Evolutionary conservation across 164 flowering plant genomes (phyloP), one percentile per base, ranked within the genome.

Genomic region (grape (Vitis vinifera)): DNA sequence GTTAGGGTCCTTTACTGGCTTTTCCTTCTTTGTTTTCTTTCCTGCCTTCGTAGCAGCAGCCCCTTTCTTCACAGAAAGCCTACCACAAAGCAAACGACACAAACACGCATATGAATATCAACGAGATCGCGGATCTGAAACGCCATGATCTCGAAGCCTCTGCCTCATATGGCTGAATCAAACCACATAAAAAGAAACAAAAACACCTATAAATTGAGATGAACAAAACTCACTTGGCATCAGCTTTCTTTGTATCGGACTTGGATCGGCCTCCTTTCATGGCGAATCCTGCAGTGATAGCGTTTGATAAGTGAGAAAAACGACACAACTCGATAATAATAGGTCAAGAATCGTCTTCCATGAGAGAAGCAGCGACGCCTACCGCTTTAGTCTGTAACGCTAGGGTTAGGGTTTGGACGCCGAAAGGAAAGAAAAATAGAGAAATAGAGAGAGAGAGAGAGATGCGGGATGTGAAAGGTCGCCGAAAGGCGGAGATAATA

Each of bases 231-330:
- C 47, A 82, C 88, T 68, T 80, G 70, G 72, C 5, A 55, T 76
- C 80, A 9, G 68, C 65, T 15, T 48, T 73, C 72, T 67, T 80
- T 29, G 84, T 8, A 13, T 74, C 82, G 9, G 80, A 60, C 74
- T 68, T 80, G 10, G 88, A 81, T 75, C 69, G 83, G 19, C 73
- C 83, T 68, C 86, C 86, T 70, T 85, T 85, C 88, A 85, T 84
- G 70, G 55, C 65, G 59, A 73, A 69, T 66, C 73, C 81, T 76
- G 73, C 76, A 64, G 30, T 1, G 3, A 51, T 1, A 57, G 27
- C 29, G 68, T 3, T 59, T 68, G 67, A 73, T 75, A 79, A 69
- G 78, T 16, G 19, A 51, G 14, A 67, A 71, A 60, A 62, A 8
- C 3, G 6, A 17, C 13, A 48, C 2, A 67, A 71, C 63, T 51